Percentiles rank a stretch among this genome's conserved stretches.
Conservation (phyloP, 73 alveolate genomes). For the Effrenium voratum region DNA sequence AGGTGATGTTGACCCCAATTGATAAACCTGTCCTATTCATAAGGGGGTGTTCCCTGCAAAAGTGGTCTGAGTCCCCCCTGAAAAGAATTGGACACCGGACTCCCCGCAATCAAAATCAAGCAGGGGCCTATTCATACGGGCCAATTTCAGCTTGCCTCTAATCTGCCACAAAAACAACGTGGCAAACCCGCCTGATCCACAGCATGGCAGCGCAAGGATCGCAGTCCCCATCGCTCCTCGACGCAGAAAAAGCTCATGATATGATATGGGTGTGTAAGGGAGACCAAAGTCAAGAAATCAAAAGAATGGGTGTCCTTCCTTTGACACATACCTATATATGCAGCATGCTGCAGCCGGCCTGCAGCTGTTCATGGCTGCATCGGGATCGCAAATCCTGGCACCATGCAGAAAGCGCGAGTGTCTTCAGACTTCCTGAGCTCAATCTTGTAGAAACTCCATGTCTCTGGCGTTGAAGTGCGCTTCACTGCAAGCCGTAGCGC, state of each 20-base stretch:
- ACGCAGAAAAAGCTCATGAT: not conserved
- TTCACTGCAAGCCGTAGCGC: no score
- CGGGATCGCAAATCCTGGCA: slow-evolving; percentile 1
- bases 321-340: not conserved
- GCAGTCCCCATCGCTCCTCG: not conserved
- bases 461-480: no score
- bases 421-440: no score
- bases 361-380: not conserved
- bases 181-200: slow-evolving; percentile 38
- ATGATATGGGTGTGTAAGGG: not conserved
- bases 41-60: no score
- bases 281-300: not conserved
- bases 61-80: no score
- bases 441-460: no score
- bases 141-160: no score
- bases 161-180: not conserved
- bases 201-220: slow-evolving; percentile 37
- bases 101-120: no score
- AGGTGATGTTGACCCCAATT: not conserved
- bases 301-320: not conserved
- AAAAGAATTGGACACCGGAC: no score
- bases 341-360: not conserved
- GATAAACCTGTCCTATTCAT: no score
- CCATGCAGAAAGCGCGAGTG: not conserved
- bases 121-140: no score